Evolutionary conservation across 495 filamentous ascomycete genomes (phyloP).

Genomic region (Penicillium daleae): DNA sequence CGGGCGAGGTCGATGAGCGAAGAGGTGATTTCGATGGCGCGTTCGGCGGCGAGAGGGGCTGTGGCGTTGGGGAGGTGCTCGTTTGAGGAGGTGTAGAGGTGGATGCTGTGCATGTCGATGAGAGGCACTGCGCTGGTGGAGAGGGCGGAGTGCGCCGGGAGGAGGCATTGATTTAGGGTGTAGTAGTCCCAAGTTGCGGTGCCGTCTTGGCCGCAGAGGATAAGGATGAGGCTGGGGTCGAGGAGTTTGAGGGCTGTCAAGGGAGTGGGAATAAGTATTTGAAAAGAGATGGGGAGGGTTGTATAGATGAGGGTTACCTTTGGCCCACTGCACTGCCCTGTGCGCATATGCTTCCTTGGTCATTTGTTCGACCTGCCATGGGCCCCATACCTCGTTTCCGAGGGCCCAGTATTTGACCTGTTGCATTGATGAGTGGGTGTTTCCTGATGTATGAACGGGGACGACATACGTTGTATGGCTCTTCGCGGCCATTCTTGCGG

Average conservation of each 20-base stretch:
- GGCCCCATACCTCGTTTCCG: conserved; percentile 77
- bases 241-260: conserved; percentile 67
- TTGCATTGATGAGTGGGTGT: conserved; percentile 11
- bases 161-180: conserved; percentile 66
- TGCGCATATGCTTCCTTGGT: conserved; percentile 76
- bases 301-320: conserved; percentile 38
- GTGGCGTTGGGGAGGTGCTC: conserved; percentile 63
- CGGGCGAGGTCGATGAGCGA: conserved; percentile 73
- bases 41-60: conserved; percentile 70
- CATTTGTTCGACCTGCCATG: conserved; percentile 80
- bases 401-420: conserved; percentile 67
- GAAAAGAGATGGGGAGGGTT: background rate
- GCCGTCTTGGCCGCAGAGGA: conserved; percentile 75
- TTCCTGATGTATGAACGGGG: background rate
- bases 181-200: conserved; percentile 71
- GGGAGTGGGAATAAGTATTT: background rate
- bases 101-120: conserved; percentile 73
- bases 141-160: conserved; percentile 42
- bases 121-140: conserved; percentile 55
- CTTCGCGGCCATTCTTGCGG: conserved; percentile 67
- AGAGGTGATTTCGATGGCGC: conserved; percentile 72
- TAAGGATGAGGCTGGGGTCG: conserved; percentile 65
- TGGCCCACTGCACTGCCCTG: conserved; percentile 79
- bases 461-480: conserved; percentile 68
- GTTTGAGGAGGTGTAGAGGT: conserved; percentile 68